Conservation (phyloP, 371 early-diverging fungal genomes). For the Zopfochytrium polystomum region DNA sequence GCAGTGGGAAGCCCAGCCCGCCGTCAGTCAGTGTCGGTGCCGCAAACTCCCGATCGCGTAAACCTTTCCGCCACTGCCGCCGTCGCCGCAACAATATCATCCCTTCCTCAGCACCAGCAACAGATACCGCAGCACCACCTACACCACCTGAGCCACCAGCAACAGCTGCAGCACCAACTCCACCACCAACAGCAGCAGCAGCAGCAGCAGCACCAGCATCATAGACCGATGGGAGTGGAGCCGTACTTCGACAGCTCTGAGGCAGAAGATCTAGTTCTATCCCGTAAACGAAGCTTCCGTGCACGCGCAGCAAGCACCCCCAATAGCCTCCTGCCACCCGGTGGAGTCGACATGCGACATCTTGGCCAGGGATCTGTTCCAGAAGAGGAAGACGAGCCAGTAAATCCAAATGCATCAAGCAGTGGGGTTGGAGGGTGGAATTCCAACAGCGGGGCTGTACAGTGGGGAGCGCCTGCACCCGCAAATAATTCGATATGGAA, state of each 20-base stretch:
- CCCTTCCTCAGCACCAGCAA: too few relatives aligned
- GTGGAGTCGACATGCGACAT: too few relatives aligned
- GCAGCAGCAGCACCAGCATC: constrained; percentile 9
- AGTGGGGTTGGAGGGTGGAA: too few relatives aligned
- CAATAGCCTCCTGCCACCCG: constrained; percentile 31
- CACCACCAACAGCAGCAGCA: constrained; percentile 5
- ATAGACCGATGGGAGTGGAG: too few relatives aligned
- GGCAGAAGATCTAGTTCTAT: constrained; percentile 30
- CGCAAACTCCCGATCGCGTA: constrained; percentile 29
- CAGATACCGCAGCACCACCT: too few relatives aligned
- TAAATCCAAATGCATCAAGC: too few relatives aligned
- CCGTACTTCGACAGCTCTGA: constrained; percentile 26
- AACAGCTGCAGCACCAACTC: constrained; percentile 42
- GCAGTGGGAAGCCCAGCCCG: constrained; percentile 31
- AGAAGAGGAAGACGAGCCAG: too few relatives aligned
- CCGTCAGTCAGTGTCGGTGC: constrained; percentile 30
- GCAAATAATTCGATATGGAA: too few relatives aligned
- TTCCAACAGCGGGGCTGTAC: too few relatives aligned
- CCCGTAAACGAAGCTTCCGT: constrained; percentile 34
- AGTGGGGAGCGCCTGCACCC: too few relatives aligned
- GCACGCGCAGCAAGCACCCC: constrained; percentile 37
- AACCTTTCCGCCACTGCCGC: not conserved
- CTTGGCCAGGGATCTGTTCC: too few relatives aligned
- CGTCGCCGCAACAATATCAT: not conserved
- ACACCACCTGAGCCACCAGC: too few relatives aligned